Evolutionary conservation across 2,329 filamentous ascomycete species (phyloP).

Genomic region (Beauveria caledonica): DNA sequence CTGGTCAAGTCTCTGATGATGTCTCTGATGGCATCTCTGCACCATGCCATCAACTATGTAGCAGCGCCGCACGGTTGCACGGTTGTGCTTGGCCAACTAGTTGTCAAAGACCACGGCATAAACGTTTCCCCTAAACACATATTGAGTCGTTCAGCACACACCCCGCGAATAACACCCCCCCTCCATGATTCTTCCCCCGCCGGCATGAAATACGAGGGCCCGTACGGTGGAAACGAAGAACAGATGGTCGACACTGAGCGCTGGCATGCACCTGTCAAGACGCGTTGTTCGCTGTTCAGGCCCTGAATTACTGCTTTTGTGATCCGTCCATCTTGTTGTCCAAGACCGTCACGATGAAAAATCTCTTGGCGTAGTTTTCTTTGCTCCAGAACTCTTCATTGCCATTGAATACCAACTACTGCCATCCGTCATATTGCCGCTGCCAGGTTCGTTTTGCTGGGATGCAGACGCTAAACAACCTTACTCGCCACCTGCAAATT

Average conservation of each 20-base stretch:
- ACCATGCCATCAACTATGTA: too few relatives aligned
- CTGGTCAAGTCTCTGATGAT: too few relatives aligned
- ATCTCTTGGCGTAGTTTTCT: too few relatives aligned
- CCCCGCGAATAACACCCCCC: background rate
- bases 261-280: background rate
- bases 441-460: background rate
- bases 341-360: background rate
- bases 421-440: background rate
- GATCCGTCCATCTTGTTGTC: too few relatives aligned
- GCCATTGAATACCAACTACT: too few relatives aligned
- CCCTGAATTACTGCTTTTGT: background rate
- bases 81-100: background rate
- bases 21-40: background rate
- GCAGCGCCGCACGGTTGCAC: background rate
- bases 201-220: conserved; percentile 6
- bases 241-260: background rate
- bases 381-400: too few relatives aligned
- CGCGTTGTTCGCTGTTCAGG: background rate
- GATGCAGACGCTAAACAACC: background rate
- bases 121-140: background rate
- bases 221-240: background rate
- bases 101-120: background rate
- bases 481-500: background rate
- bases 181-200: background rate
- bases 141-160: background rate